These are phyloP conservation scores for Annulohypoxylon maeteangense DNA, from an alignment of 495 filamentous ascomycete species.

Conservation along the genomic window DNA sequence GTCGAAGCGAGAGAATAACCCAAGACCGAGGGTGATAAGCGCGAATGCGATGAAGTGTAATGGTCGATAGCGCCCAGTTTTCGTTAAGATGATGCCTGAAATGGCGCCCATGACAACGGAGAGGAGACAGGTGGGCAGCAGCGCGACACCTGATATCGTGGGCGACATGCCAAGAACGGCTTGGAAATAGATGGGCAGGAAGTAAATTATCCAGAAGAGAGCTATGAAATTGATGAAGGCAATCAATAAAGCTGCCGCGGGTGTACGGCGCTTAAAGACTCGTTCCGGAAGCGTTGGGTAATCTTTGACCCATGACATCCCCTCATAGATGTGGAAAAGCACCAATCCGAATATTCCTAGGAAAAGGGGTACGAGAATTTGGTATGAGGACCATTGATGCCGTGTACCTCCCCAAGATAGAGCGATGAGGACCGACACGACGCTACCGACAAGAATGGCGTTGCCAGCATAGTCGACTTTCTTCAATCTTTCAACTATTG, in stretches of 20 bases:
- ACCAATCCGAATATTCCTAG: neutral
- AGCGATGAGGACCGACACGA: constrained; percentile 56
- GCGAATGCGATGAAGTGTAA: constrained; percentile 55
- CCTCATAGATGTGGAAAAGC: neutral
- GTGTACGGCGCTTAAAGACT: constrained; percentile 49
- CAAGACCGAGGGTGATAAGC: constrained; percentile 53
- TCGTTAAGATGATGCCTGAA: constrained; percentile 46
- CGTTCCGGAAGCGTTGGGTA: constrained; percentile 28
- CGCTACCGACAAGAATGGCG: constrained; percentile 47
- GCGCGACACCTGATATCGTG: constrained; percentile 50
- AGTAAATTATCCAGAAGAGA: constrained; percentile 50
- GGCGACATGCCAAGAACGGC: constrained; percentile 49
- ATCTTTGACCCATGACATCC: constrained; percentile 31
- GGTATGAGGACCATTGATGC: constrained; percentile 57
- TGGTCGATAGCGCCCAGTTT: constrained; percentile 57
- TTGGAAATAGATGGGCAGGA: constrained; percentile 63
- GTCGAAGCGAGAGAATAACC: constrained; percentile 53
- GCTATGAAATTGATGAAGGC: constrained; percentile 12
- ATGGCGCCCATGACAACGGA: constrained; percentile 48
- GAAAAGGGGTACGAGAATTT: constrained; percentile 52
- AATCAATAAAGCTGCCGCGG: constrained; percentile 46
- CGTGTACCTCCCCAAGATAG: constrained; percentile 64
- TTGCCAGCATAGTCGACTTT: neutral
- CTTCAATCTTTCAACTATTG: neutral
- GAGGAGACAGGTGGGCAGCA: constrained; percentile 53